Evolutionary conservation across 306 rosid genomes (phyloP).

Genomic region (Lathyrus oleraceus): DNA sequence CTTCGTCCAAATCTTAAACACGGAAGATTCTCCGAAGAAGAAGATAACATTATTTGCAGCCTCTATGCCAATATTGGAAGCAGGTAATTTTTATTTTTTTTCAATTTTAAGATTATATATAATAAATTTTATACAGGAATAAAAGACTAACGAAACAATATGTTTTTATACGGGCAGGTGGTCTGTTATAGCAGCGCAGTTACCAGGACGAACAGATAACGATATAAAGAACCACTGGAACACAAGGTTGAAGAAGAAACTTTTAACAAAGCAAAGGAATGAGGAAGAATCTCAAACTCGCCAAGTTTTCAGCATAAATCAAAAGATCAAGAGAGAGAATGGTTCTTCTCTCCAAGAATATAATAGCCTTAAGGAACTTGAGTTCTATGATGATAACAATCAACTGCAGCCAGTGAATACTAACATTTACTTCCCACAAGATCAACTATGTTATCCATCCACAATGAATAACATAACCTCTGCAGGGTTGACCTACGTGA

Average conservation of each 20-base stretch:
- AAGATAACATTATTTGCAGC: slow-evolving; percentile 85
- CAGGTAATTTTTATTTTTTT: slow-evolving; percentile 48
- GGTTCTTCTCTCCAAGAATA: slow-evolving; percentile 31
- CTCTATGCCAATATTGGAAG: slow-evolving; percentile 83
- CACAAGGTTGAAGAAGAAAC: slow-evolving; percentile 86
- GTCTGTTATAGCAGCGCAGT: slow-evolving; percentile 86
- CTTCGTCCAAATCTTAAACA: slow-evolving; percentile 85
- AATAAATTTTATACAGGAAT: too few relatives aligned
- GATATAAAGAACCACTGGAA: slow-evolving; percentile 92
- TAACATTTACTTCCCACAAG: slow-evolving; percentile 34
- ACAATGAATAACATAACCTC: slow-evolving; percentile 25
- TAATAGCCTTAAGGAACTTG: slow-evolving; percentile 7
- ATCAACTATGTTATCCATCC: slow-evolving; percentile 29
- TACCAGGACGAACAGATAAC: slow-evolving; percentile 87
- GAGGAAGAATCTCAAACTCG: slow-evolving; percentile 57
- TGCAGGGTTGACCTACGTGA: slow-evolving; percentile 15
- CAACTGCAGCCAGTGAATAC: not conserved
- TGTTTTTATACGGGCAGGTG: slow-evolving; percentile 49
- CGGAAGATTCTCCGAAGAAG: slow-evolving; percentile 82
- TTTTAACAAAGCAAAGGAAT: slow-evolving; percentile 60
- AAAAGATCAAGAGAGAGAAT: slow-evolving; percentile 49
- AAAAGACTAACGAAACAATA: too few relatives aligned
- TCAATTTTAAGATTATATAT: too few relatives aligned
- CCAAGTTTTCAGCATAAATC: slow-evolving; percentile 37
- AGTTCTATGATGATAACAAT: not conserved